Conservation (phyloP, 2,329 filamentous ascomycete genomes). For the Curvularia verruculosa region DNA sequence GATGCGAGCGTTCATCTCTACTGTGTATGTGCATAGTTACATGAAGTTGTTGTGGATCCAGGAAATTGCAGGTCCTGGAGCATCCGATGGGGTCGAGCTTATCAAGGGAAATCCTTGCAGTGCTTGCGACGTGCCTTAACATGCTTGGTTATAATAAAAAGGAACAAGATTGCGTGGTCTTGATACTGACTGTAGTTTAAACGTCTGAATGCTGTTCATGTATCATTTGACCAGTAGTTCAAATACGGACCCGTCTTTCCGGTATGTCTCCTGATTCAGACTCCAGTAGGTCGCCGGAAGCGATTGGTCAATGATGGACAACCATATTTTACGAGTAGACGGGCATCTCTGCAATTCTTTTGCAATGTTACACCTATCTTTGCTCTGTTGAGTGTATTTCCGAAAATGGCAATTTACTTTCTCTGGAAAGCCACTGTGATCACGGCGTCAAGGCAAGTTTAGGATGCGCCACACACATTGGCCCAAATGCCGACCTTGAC, state of each 20-base stretch:
- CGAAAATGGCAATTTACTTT: too few species aligned
- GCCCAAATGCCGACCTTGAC: background rate
- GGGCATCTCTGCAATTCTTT: background rate
- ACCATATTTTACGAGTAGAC: background rate
- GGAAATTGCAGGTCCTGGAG: background rate
- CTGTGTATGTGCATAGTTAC: background rate
- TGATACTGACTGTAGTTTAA: background rate
- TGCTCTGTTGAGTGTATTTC: too few species aligned
- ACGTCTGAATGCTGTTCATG: too few species aligned
- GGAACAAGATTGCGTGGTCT: too few species aligned
- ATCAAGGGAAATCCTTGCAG: background rate
- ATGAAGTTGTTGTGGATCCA: background rate
- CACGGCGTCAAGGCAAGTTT: too few species aligned
- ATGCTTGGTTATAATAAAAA: background rate
- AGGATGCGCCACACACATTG: background rate
- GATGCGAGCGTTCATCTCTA: background rate
- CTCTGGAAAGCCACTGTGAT: too few species aligned
- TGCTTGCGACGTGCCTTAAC: background rate
- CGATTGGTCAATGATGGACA: background rate
- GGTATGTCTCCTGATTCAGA: background rate
- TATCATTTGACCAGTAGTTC: background rate
- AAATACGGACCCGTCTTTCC: background rate
- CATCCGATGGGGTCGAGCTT: background rate
- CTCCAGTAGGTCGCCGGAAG: background rate
- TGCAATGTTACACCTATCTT: background rate